Percentiles rank a stretch among this genome's conserved stretches.
Conservation (phyloP, 2,329 filamentous ascomycete genomes). For the Phaeoacremonium minimum region DNA sequence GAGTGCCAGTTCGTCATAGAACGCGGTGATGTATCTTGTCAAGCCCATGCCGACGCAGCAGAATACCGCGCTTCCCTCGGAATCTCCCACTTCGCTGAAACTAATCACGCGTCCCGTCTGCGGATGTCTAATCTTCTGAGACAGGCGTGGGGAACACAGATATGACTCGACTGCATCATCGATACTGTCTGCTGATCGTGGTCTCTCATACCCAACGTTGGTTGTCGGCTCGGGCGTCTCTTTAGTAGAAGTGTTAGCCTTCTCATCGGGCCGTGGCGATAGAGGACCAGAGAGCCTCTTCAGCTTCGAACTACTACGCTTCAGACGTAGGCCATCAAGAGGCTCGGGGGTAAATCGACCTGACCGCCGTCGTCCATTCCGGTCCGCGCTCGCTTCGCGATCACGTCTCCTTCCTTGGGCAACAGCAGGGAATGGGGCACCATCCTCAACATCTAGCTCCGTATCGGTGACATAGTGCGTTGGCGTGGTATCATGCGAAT, state of each 20-base stretch:
- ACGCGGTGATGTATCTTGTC: conserved; percentile 91
- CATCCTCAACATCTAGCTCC: conserved; percentile 48
- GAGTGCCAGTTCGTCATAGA: conserved; percentile 91
- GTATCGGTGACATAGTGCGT: conserved; percentile 10
- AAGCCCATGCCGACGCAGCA: conserved; percentile 98
- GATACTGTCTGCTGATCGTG: conserved; percentile 77
- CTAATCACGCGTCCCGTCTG: conserved; percentile 84
- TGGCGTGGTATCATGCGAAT: conserved; percentile 2
- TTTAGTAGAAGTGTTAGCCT: conserved; percentile 7
- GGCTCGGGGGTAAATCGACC: conserved; percentile 45
- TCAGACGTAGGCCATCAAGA: conserved; percentile 35
- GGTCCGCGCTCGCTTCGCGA: conserved; percentile 41
- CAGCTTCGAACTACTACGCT: conserved; percentile 53
- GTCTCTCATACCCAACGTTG: conserved; percentile 61
- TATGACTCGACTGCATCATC: conserved; percentile 86
- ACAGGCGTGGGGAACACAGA: conserved; percentile 75
- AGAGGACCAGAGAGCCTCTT: conserved; percentile 52
- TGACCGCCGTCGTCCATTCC: conserved; percentile 37
- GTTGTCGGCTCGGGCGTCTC: conserved; percentile 12
- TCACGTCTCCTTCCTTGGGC: conserved; percentile 54
- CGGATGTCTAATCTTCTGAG: conserved; percentile 82
- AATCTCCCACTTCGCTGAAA: conserved; percentile 94
- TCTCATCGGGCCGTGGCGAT: conserved; percentile 35
- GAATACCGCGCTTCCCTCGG: conserved; percentile 86
- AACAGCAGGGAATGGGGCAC: conserved; percentile 66